Base-by-base conservation (phyloP, 139 green algal genomes). In the Penium margaritaceum region DNA sequence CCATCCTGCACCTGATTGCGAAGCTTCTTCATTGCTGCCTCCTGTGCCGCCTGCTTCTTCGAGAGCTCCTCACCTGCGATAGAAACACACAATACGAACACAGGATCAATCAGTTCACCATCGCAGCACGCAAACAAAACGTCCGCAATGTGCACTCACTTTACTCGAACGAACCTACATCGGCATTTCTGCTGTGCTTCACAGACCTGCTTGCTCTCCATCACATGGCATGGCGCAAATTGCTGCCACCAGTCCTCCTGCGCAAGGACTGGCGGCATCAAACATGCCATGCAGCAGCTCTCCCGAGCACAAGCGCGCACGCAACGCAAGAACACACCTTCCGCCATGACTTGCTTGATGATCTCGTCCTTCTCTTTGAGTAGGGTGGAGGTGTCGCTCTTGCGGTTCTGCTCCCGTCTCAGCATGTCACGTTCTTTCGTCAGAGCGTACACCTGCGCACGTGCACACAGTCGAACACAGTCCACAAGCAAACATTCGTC, bases 321-420 rank as follows among this genome's bases (percentile, higher is more conserved):
- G 12, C 12, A 37, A n/a, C n/a, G n/a, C n/a, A n/a, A n/a, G 4
- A 3, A 75, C 58, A 17, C 61, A 81, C 74, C 83, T 73, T 83
- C 76, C 0, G 53, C 77, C 81, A 86, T 87, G 70, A 89, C 88
- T 83, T 95, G 85, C 72, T 90, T 82, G 63, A 96, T 96, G 67
- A 92, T 91, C 60, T 84, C 87, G 65, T 97, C 91, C 85, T 96
- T 96, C 78, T 96, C 88, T 70, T 89, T 87, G n/a, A 97, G 71
- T 3, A 93, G 71, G 27, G 84, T 78, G 27, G 82, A 72, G 5
- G 86, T 84, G 54, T 86, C 83, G n/a, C 61, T 70, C 30, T 87
- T 81, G 73, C 90, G 86, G 41, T 90, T 89, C 46, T 77, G 78
- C 66, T 88, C 86, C 3, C 88, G 88, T 51, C 84, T 86, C 63